Evolutionary conservation across 176 grass and related monocot species (phyloP).

Genomic region (Zea luxurians): DNA sequence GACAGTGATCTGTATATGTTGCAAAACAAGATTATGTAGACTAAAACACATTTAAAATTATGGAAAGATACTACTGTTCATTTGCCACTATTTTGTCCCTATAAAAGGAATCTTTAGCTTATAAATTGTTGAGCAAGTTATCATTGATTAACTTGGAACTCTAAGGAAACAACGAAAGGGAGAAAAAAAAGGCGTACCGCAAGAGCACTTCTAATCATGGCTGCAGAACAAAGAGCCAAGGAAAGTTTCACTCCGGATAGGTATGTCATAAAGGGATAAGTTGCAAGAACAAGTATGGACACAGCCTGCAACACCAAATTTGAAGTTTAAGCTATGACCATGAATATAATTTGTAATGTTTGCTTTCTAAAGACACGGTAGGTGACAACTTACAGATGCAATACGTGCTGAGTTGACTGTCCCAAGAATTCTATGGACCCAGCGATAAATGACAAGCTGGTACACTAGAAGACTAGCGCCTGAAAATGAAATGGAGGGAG

Average conservation of each 20-base stretch:
- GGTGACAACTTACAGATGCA: constrained; percentile 46
- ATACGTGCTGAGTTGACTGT: constrained; percentile 48
- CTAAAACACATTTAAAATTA: not conserved
- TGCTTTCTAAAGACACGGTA: not conserved
- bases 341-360: not conserved
- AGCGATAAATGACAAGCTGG: constrained; percentile 60
- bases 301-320: constrained; percentile 47
- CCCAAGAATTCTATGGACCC: constrained; percentile 52
- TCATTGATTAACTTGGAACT: not conserved
- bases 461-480: constrained; percentile 64
- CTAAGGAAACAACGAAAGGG: not conserved
- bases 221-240: constrained; percentile 52
- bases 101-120: not conserved
- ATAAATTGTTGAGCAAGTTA: not conserved
- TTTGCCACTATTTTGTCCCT: not conserved
- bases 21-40: constrained; percentile 7
- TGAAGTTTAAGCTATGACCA: not conserved
- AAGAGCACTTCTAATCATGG: constrained; percentile 57
- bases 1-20: constrained; percentile 50
- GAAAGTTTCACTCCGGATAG: constrained; percentile 47
- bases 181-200: constrained; percentile 34
- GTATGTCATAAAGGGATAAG: constrained; percentile 68
- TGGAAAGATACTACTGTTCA: not conserved
- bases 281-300: constrained; percentile 53
- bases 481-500: constrained; percentile 34